These are phyloP conservation scores for Balamuthia mandrillaris DNA, from an alignment of 208 protist species.

Conservation along the genomic window DNA sequence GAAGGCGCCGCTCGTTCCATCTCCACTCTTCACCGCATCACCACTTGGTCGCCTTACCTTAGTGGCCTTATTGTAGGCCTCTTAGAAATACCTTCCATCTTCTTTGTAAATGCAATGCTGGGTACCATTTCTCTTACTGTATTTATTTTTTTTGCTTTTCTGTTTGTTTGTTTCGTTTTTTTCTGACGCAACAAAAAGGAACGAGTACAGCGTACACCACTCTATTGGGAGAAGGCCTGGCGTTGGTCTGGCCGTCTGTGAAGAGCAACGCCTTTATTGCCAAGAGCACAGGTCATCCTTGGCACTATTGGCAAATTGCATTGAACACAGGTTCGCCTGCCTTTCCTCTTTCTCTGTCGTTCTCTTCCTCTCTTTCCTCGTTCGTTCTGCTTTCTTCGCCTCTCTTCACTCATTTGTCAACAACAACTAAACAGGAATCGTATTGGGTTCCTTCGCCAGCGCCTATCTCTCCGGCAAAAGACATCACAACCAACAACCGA, in stretches of 20 bases:
- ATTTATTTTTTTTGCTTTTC: too few species aligned
- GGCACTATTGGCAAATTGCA: background rate
- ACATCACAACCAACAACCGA: background rate
- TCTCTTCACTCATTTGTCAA: background rate
- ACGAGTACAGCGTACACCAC: background rate
- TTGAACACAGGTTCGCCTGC: too few species aligned
- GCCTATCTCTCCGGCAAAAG: background rate
- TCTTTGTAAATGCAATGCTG: background rate
- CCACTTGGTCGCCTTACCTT: constrained; percentile 1
- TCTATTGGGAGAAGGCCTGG: background rate
- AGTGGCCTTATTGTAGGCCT: background rate
- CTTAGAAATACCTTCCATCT: background rate
- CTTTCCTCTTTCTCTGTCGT: too few species aligned
- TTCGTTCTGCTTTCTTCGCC: background rate
- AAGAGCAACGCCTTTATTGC: background rate
- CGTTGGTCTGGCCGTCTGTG: background rate
- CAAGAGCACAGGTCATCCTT: background rate
- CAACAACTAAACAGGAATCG: too few species aligned
- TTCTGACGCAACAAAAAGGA: background rate
- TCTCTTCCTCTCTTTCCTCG: background rate
- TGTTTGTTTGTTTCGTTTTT: background rate
- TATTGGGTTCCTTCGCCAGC: background rate
- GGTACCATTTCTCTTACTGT: background rate
- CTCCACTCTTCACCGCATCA: too few species aligned
- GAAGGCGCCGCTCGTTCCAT: background rate